These are phyloP conservation scores for Talaromyces sp. DNA, from an alignment of 2,329 filamentous ascomycete genomes.

Conservation along the genomic window DNA sequence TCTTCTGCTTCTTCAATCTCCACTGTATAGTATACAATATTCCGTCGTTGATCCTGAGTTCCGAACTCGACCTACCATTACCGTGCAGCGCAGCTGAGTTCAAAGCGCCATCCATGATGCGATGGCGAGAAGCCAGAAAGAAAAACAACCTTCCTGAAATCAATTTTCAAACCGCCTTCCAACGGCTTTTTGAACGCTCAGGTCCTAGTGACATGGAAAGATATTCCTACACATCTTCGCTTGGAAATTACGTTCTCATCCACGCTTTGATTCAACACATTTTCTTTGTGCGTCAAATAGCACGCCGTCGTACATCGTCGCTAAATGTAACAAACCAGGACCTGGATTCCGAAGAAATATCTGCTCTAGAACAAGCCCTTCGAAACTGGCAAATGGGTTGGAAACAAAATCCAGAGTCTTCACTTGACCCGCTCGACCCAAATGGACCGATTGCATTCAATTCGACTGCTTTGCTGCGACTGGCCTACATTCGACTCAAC, in stretches of 20 bases:
- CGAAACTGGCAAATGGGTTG: slow-evolving; percentile 38
- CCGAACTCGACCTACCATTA: slow-evolving; percentile 20
- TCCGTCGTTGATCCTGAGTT: slow-evolving; percentile 21
- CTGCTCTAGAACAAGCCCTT: slow-evolving; percentile 40
- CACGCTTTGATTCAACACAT: slow-evolving; percentile 68
- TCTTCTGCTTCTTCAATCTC: slow-evolving; percentile 25
- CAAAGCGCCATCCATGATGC: slow-evolving; percentile 16
- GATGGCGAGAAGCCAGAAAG: slow-evolving; percentile 16
- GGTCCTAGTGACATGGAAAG: background rate
- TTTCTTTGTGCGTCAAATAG: slow-evolving; percentile 54
- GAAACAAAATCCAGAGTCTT: slow-evolving; percentile 37
- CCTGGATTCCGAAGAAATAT: slow-evolving; percentile 33
- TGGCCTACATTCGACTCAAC: slow-evolving; percentile 52
- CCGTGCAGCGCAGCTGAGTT: slow-evolving; percentile 21
- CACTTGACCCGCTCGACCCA: slow-evolving; percentile 21
- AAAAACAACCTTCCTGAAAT: slow-evolving; percentile 9
- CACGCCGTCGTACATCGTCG: slow-evolving; percentile 25
- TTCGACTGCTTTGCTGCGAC: slow-evolving; percentile 57
- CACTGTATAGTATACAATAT: slow-evolving; percentile 25
- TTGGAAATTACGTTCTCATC: slow-evolving; percentile 65
- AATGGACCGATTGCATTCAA: slow-evolving; percentile 64
- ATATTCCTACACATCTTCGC: slow-evolving; percentile 29
- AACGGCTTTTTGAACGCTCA: slow-evolving; percentile 12
- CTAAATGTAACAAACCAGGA: slow-evolving; percentile 17
- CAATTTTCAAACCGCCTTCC: slow-evolving; percentile 15